phyloP scores from a whole-genome alignment of 305 asterid species.

The Fraxinus sp. region DNA sequence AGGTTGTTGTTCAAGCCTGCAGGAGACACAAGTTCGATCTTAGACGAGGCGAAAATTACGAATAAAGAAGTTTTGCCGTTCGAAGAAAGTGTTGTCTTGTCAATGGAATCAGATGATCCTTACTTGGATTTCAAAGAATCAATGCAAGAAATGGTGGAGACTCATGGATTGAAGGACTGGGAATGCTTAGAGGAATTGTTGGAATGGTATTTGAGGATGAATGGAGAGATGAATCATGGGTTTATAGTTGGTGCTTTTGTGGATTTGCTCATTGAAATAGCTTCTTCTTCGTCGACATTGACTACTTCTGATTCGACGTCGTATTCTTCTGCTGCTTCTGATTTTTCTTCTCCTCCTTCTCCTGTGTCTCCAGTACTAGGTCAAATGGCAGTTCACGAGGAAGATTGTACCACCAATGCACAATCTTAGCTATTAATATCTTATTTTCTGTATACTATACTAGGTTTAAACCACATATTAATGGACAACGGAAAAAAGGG shows the following conservation, averaged over 20 bases:
- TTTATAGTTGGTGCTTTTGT: constrained; percentile 65
- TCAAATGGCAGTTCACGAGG: constrained; percentile 21
- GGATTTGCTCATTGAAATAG: constrained; percentile 47
- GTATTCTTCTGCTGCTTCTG: constrained; percentile 49
- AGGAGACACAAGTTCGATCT: constrained; percentile 47
- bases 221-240: constrained; percentile 53
- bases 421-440: constrained; percentile 13
- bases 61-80: constrained; percentile 30
- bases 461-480: constrained; percentile 17
- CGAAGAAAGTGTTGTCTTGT: constrained; percentile 55
- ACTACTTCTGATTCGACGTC: constrained; percentile 26
- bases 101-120: constrained; percentile 69
- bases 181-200: constrained; percentile 61
- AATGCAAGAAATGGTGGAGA: constrained; percentile 73
- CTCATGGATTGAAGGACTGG: constrained; percentile 63
- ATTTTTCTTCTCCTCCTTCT: constrained; percentile 39
- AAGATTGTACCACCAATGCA: constrained; percentile 14
- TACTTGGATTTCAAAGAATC: constrained; percentile 68
- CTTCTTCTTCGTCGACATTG: constrained; percentile 9
- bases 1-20: constrained; percentile 55
- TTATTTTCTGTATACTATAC: constrained; percentile 20
- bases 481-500: not conserved
- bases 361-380: constrained; percentile 18
- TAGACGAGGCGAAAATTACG: constrained; percentile 6
- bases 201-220: constrained; percentile 67